A percentile compares a stretch with the other conserved stretches of the same genome.
Evolutionary conservation across 305 asterid genomes (phyloP).

Genomic region (Fraxinus nigra): DNA sequence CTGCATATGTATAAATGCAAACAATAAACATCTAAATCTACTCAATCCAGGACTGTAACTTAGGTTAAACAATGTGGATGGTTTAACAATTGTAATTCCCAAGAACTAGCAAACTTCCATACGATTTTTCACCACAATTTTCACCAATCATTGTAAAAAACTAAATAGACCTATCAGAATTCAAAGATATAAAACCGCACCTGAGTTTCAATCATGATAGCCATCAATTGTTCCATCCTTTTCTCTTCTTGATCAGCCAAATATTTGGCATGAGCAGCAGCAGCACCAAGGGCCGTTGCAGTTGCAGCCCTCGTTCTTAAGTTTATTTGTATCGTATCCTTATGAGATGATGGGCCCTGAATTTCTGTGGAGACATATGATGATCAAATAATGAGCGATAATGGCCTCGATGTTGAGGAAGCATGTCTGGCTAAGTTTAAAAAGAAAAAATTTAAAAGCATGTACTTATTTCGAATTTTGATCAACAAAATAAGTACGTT

Average conservation of each 20-base stretch:
- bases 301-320: constrained; percentile 80
- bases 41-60: not conserved
- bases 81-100: not conserved
- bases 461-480: not conserved
- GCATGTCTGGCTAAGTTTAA: not conserved
- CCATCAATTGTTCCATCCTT: constrained; percentile 66
- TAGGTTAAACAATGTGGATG: not conserved
- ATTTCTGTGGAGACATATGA: constrained; percentile 34
- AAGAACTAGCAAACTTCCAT: not conserved
- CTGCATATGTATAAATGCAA: constrained; percentile 33
- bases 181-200: constrained; percentile 31
- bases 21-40: constrained; percentile 1
- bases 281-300: constrained; percentile 85
- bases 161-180: not conserved
- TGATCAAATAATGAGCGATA: constrained; percentile 6
- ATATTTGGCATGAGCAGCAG: constrained; percentile 86
- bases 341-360: constrained; percentile 33
- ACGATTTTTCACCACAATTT: not conserved
- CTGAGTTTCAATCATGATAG: constrained; percentile 73
- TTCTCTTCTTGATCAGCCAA: constrained; percentile 94
- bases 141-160: not conserved
- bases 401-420: not conserved
- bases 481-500: not conserved
- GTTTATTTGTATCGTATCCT: constrained; percentile 59
- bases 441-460: not conserved